Conservation (phyloP, 768 basidiomycete genomes). For the Rhodotorula taiwanensis region DNA sequence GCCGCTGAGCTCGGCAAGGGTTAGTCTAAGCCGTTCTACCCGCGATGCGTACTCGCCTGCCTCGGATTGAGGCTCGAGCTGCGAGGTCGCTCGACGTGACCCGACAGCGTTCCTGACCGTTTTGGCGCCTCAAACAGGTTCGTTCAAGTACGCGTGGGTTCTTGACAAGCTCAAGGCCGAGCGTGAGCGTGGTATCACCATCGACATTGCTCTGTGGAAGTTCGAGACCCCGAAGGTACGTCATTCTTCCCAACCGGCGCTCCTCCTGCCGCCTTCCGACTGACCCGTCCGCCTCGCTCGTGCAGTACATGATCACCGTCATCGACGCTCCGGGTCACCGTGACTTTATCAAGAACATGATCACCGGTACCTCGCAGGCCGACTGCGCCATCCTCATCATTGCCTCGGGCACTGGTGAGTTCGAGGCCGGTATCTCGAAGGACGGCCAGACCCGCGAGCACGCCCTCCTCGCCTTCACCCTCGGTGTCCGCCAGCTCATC, state of each 20-base stretch:
- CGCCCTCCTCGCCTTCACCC: constrained; percentile 96
- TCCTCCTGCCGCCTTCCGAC: not conserved
- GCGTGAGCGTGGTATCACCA: constrained; percentile 99
- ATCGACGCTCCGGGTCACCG: constrained; percentile 99
- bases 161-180: constrained; percentile 99
- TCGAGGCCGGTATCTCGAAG: constrained; percentile 99
- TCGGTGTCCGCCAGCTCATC: constrained; percentile 97
- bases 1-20: constrained; percentile 99
- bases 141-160: constrained; percentile 76
- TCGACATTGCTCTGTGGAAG: constrained; percentile 99
- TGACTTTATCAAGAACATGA: constrained; percentile 97
- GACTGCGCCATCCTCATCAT: constrained; percentile 99
- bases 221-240: constrained; percentile 97
- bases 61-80: not conserved
- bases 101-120: not conserved
- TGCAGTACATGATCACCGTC: constrained; percentile 58
- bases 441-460: constrained; percentile 99
- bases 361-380: constrained; percentile 99
- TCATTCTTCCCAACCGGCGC: constrained; percentile 37
- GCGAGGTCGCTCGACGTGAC: not conserved
- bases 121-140: constrained; percentile 37
- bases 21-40: constrained; percentile 29
- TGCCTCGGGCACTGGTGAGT: constrained; percentile 97
- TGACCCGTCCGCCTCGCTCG: constrained; percentile 23
- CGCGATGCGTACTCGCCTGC: not conserved